Evolutionary conservation across 2,329 filamentous ascomycete species (phyloP), one percentile per base, ranked within the genome.

Genomic region (Sporothrix pseudoabietina): DNA sequence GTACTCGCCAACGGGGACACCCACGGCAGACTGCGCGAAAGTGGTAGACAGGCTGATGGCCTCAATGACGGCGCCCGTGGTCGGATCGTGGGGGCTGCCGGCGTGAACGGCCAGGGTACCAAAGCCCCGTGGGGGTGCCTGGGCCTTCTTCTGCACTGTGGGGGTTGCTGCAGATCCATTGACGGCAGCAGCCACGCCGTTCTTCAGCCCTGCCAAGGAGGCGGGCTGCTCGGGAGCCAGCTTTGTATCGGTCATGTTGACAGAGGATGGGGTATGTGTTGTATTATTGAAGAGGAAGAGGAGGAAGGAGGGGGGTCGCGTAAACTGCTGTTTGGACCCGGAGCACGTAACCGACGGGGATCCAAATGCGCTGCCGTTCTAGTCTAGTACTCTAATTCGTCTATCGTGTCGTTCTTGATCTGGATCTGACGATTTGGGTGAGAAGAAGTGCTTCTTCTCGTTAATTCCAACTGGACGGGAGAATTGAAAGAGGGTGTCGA

Each of bases 31-130:
- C 85, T 99, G 96, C n/a, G 93, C 94, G 80, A 95, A 99, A 6
- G 96, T 99, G 19, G 96, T 98, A 32, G 94, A 97, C 32, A 99
- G 89, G 10, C 95, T 98, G 82, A 99, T 98, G 78, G 96, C 85
- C 83, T 96, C 94, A 81, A 99, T 99, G 78, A 99, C 96, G 77
- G 96, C 96, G 76, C 96, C 96, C 32, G 95, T 99, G 55, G 89
- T 85, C 66, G 95, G 92, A 84, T 99, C 96, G 82, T 97, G 93
- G 78, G 93, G 93, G 59, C 94, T 89, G 75, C 96, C 96, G 76
- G 95, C 94, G 83, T 99, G 96, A 26, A 99, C 96, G 73, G 96
- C 96, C 75, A 97, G 88, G 66, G 96, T 99, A 75, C 94, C 96
- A 83, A 99, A 98, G 76, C 89, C 87, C 81, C 94, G 91, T 73